Base-by-base conservation (phyloP, 345 rosid genomes). In the Euphorbia lathyris region DNA sequence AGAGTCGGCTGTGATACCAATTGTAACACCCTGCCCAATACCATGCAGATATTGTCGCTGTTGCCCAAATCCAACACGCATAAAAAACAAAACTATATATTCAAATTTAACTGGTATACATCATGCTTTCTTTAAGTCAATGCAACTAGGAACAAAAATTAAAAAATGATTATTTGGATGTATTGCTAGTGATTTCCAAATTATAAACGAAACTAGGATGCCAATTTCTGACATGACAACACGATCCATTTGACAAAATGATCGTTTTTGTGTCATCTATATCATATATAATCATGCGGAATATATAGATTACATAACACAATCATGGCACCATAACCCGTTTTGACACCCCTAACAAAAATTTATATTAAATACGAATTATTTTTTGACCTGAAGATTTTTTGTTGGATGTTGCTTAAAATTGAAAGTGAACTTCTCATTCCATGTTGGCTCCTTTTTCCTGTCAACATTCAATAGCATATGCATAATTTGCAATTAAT, bases 361-460 rank as follows among this genome's bases (percentile, higher is more conserved):
- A n/a, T n/a, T n/a, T n/a, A n/a, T n/a, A n/a, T n/a, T n/a, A n/a
- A n/a, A n/a, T n/a, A n/a, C n/a, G n/a, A n/a, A n/a, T n/a, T n/a
- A n/a, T n/a, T n/a, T n/a, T 56, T 43, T 55, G 58, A 91, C 98
- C 98, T 86, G 90, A 81, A 94, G 85, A 77, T 55, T 81, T 84
- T 83, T 84, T 12, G 81, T 71, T 10, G 83, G 70, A 16, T 87
- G 79, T 66, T 70, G 83, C 82, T 90, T 94, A 62, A 88, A 75
- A 72, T 91, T 82, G 45, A 94, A 79, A 76, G 82, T 82, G 77
- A 86, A 85, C 26, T 91, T 89, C 79, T 88, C 89, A 68, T 91
- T 90, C 98, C 98, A 94, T 25, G 87, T 86, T 51, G 96, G 98
- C 77, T 88, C 83, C 69, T 70, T 91, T 50, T 81, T 87, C 85